A percentile compares a stretch with the other conserved stretches of the same genome.
Evolutionary conservation across 192 early-diverging fungal genomes (phyloP).

Genomic region (Paraglomus occultum): DNA sequence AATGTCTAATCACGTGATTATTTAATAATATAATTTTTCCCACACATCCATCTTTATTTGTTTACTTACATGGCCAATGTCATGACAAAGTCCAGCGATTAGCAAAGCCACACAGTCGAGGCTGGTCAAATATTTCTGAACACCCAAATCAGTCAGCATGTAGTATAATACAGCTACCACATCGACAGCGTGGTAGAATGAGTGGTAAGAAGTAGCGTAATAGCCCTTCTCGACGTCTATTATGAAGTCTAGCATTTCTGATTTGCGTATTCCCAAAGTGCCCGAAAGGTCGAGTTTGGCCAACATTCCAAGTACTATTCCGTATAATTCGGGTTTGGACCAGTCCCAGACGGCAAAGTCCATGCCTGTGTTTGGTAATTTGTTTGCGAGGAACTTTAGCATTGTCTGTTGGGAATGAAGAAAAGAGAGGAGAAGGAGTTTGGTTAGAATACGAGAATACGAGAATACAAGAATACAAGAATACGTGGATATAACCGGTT

Average conservation of each 20-base stretch:
- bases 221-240: conserved; percentile 83
- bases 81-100: conserved; percentile 86
- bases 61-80: conserved; percentile 75
- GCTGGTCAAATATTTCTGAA: conserved; percentile 61
- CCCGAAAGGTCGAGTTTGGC: conserved; percentile 60
- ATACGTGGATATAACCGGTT: background rate
- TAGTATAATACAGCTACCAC: conserved; percentile 82
- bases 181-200: conserved; percentile 89
- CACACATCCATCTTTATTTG: background rate
- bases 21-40: background rate
- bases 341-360: conserved; percentile 65
- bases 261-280: conserved; percentile 55
- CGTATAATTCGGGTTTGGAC: conserved; percentile 74
- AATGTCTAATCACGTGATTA: too few relatives aligned
- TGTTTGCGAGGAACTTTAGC: conserved; percentile 47
- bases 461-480: conserved; percentile 25
- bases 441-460: conserved; percentile 33
- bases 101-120: conserved; percentile 75
- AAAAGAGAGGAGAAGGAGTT: background rate
- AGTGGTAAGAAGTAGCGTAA: conserved; percentile 86
- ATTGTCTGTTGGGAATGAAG: conserved; percentile 37
- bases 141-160: conserved; percentile 68
- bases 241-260: conserved; percentile 79
- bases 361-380: conserved; percentile 38
- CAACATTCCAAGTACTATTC: conserved; percentile 80